Conservation (phyloP, 768 basidiomycete genomes). For the Mycena metata region DNA sequence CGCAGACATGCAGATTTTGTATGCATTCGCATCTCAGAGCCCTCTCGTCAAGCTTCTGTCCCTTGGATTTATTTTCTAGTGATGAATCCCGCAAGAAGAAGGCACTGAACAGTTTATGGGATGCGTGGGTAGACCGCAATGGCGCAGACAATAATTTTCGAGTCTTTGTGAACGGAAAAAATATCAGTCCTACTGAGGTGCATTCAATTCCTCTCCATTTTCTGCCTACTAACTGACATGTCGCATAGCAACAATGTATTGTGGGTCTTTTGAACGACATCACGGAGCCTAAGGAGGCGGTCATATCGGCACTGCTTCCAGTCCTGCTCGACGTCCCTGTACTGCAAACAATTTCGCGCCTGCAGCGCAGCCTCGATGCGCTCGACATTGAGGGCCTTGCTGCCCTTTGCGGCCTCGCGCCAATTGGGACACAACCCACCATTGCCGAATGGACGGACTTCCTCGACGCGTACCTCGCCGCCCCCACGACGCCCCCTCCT, state of each 20-base stretch:
- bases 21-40: constrained; percentile 81
- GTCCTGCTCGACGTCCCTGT: constrained; percentile 65
- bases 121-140: constrained; percentile 74
- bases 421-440: constrained; percentile 62
- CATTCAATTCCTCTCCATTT: constrained; percentile 36
- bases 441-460: constrained; percentile 78
- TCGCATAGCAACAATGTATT: constrained; percentile 12
- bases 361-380: constrained; percentile 84
- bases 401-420: constrained; percentile 55
- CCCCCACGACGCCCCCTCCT: constrained; percentile 8
- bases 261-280: constrained; percentile 47
- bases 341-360: constrained; percentile 64
- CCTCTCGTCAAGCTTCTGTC: constrained; percentile 75
- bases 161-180: constrained; percentile 78
- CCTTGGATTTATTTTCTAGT: constrained; percentile 90
- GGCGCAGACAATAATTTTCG: constrained; percentile 86
- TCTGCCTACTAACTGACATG: not conserved
- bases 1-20: constrained; percentile 87
- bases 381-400: constrained; percentile 89
- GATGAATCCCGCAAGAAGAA: constrained; percentile 69
- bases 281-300: constrained; percentile 59
- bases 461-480: constrained; percentile 62
- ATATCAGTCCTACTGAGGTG: constrained; percentile 71
- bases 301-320: constrained; percentile 64
- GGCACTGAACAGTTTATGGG: constrained; percentile 81